Conservation (phyloP, 192 early-diverging fungal genomes). For the Hyaloraphidium curvatum region DNA sequence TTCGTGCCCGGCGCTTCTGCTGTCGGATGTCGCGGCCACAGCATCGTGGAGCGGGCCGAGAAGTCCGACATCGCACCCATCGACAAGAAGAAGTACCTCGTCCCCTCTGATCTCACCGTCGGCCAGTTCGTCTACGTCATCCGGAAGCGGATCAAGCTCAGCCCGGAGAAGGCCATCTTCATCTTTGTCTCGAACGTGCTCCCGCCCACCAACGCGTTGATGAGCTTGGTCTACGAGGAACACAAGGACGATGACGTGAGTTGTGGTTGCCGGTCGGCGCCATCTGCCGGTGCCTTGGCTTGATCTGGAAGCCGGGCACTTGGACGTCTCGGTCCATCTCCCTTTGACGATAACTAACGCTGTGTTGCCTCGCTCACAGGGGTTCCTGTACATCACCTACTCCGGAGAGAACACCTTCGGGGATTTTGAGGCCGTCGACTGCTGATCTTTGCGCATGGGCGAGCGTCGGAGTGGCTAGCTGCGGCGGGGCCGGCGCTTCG, state of each 20-base stretch:
- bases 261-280: too few relatives aligned
- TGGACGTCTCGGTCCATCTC: background rate
- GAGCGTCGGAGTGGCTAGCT: too few relatives aligned
- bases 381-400: constrained; percentile 88
- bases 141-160: constrained; percentile 80
- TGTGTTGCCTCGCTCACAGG: too few relatives aligned
- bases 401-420: constrained; percentile 83
- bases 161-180: constrained; percentile 95
- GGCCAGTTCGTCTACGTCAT: constrained; percentile 87
- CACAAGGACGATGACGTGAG: constrained; percentile 80
- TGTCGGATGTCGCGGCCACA: constrained; percentile 10
- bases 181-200: constrained; percentile 94
- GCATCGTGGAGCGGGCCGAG: constrained; percentile 91
- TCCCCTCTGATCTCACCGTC: constrained; percentile 88
- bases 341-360: background rate
- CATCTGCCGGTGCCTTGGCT: too few relatives aligned
- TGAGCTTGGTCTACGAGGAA: constrained; percentile 88
- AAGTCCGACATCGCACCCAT: constrained; percentile 90
- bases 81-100: constrained; percentile 99
- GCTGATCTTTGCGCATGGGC: too few relatives aligned
- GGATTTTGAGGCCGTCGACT: too few relatives aligned
- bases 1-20: background rate
- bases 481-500: too few relatives aligned
- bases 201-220: constrained; percentile 81
- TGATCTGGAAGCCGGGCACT: too few relatives aligned